Percentiles rank a stretch among this genome's conserved stretches.
Evolutionary conservation across 345 rosid species (phyloP).

Genomic region (Murraya paniculata): DNA sequence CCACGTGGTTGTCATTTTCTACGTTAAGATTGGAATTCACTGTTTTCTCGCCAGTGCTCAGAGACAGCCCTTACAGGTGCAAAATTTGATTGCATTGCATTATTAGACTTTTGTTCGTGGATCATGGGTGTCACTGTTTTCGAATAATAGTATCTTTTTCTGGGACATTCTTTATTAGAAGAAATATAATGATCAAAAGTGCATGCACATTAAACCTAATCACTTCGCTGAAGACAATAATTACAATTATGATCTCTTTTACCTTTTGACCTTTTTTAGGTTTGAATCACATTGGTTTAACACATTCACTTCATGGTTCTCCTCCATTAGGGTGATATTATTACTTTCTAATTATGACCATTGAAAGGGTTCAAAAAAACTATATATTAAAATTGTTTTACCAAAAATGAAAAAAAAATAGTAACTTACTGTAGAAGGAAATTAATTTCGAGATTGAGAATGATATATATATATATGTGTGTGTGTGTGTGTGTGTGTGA

Average conservation of each 20-base stretch:
- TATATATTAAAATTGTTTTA: too few species aligned
- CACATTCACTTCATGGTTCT: background rate
- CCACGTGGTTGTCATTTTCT: background rate
- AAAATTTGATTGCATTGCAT: background rate
- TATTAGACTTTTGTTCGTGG: background rate
- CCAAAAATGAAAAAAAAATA: too few species aligned
- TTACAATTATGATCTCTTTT: background rate
- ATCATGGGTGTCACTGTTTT: background rate
- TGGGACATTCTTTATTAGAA: too few species aligned
- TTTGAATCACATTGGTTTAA: background rate
- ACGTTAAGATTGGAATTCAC: background rate
- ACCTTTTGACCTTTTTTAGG: background rate
- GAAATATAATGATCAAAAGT: background rate
- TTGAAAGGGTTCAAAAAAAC: too few species aligned
- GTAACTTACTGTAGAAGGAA: too few species aligned
- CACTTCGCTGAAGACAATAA: background rate
- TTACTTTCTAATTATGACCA: too few species aligned
- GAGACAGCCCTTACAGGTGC: background rate
- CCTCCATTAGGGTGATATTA: too few species aligned
- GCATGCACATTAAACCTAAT: background rate
- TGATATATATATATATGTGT: too few species aligned
- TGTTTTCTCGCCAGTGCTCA: background rate
- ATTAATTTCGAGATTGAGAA: too few species aligned
- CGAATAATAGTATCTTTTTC: background rate
- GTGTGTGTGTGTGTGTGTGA: too few species aligned